phyloP scores from a whole-genome alignment of 768 basidiomycete species.

The Naganishia vaughanmartiniae region DNA sequence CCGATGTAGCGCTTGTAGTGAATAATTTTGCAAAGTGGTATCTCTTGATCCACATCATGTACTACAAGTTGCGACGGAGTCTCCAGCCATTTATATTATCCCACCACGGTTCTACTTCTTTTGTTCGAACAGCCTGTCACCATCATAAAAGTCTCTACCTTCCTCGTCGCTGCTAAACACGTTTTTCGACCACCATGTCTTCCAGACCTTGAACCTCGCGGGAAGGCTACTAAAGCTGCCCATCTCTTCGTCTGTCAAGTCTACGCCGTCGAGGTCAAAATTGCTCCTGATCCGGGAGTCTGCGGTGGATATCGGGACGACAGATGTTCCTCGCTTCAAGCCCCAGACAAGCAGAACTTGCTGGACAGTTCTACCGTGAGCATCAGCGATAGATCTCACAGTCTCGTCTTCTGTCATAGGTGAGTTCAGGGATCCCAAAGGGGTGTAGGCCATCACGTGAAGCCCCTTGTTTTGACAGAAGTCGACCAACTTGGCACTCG shows the following conservation, averaged over 20 bases:
- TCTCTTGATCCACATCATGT: no score
- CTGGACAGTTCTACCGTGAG: constrained; percentile 55
- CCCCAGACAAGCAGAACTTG: constrained; percentile 62
- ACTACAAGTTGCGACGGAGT: no score
- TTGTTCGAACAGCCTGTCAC: constrained; percentile 11
- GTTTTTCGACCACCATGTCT: constrained; percentile 30
- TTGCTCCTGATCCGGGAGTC: constrained; percentile 36
- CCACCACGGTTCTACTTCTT: neutral
- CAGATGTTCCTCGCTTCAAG: constrained; percentile 53
- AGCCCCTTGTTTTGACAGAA: constrained; percentile 63
- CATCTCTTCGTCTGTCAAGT: constrained; percentile 34
- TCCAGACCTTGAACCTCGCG: constrained; percentile 34
- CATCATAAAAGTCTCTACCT: constrained; percentile 21
- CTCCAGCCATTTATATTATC: neutral
- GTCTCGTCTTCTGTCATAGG: constrained; percentile 43
- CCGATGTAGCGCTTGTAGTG: no score
- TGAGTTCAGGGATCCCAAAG: constrained; percentile 53
- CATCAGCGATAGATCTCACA: constrained; percentile 44
- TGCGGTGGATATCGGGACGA: constrained; percentile 40
- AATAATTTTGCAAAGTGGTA: no score
- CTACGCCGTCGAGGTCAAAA: constrained; percentile 32
- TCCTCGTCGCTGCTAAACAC: constrained; percentile 27
- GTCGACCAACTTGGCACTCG: constrained; percentile 61
- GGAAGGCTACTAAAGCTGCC: constrained; percentile 24
- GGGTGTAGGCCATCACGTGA: constrained; percentile 66